Evolutionary conservation across 176 grass and related monocot genomes (phyloP).

Genomic region (Coix lacrymajobi): DNA sequence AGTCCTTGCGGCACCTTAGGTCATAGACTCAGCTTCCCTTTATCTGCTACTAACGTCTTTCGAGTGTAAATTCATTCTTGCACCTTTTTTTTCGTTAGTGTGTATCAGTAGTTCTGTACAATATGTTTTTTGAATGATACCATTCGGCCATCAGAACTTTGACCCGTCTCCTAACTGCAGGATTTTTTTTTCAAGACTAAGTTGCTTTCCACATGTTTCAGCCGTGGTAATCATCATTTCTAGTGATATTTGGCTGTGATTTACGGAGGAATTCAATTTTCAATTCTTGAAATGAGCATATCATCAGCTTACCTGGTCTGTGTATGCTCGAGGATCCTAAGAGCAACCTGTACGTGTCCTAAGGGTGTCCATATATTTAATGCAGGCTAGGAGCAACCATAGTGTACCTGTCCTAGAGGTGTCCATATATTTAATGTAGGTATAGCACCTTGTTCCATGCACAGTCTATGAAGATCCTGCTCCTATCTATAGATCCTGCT

Average conservation of each 20-base stretch:
- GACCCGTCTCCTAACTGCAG: background rate
- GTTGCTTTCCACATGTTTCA: background rate
- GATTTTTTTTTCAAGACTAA: background rate
- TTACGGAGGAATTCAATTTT: background rate
- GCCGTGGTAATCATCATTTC: background rate
- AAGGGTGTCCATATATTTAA: too few species aligned
- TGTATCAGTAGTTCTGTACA: background rate
- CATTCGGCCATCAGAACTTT: background rate
- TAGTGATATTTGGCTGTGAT: background rate
- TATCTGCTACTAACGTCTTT: background rate
- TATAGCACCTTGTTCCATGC: too few species aligned
- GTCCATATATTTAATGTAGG: too few species aligned
- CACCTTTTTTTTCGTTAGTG: background rate
- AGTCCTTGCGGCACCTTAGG: background rate
- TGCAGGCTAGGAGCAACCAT: too few species aligned
- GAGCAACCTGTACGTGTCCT: background rate
- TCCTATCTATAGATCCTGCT: too few species aligned
- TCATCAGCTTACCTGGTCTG: background rate
- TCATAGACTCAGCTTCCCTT: background rate
- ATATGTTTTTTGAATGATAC: background rate
- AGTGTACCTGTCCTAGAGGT: too few species aligned
- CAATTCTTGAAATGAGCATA: background rate
- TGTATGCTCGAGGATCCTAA: background rate
- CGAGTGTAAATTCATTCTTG: background rate
- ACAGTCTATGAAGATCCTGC: too few species aligned